These are phyloP conservation scores for Waltiozyma sp. DNA, from an alignment of 1,139 yeast species.

Conservation along the genomic window DNA sequence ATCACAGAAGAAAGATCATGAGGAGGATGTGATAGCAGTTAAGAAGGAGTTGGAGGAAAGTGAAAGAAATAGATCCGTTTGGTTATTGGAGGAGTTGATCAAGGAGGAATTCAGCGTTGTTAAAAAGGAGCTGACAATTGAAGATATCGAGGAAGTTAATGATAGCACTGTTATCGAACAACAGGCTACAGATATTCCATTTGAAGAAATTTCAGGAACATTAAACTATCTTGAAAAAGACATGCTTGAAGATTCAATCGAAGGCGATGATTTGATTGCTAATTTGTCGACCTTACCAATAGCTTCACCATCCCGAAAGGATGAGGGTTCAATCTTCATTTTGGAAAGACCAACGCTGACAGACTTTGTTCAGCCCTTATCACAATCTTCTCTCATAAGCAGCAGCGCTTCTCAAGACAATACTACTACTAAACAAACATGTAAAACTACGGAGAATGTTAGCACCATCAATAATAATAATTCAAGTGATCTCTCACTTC, in stretches of 20 bases:
- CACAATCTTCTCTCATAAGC: background rate
- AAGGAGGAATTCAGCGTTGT: background rate
- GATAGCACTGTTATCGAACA: constrained; percentile 6
- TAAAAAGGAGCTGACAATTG: constrained; percentile 10
- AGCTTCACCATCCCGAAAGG: background rate
- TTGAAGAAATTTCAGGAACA: constrained; percentile 19
- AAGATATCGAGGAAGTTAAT: constrained; percentile 7
- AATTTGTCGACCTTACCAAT: background rate
- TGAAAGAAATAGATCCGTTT: background rate
- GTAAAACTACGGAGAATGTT: background rate
- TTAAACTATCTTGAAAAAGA: background rate
- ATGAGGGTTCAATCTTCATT: no score
- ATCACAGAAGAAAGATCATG: no score
- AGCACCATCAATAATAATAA: background rate
- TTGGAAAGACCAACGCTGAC: background rate
- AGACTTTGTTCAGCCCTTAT: background rate
- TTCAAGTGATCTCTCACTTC: background rate
- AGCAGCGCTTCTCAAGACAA: no score
- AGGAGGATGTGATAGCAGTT: no score
- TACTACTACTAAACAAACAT: no score
- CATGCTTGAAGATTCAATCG: background rate
- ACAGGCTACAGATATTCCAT: constrained; percentile 19
- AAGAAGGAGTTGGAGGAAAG: background rate
- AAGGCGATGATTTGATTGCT: background rate
- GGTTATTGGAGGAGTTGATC: background rate